Evolutionary conservation across 768 basidiomycete genomes (phyloP), one percentile per base, ranked within the genome.

Genomic region (Rhizopogon vinicolor): DNA sequence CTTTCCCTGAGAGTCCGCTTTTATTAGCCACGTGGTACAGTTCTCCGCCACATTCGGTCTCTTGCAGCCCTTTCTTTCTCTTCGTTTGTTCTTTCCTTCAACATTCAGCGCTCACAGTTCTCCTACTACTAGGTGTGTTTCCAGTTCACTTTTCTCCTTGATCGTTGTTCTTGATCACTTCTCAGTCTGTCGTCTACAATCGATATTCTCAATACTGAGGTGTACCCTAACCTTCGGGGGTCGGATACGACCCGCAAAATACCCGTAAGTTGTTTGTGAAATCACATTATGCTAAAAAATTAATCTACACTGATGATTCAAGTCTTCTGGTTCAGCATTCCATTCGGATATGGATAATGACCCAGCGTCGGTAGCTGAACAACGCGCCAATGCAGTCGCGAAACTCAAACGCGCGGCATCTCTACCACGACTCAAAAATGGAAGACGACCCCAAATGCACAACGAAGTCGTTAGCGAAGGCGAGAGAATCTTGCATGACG

Each of bases 391-490:
- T 53, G 90, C 93, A 10, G 87, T 96, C 45, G 91, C 91, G 44
- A 93, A 87, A 74, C 83, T 97, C 60, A 93, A 89, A 73, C 85
- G 94, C 62, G 93, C 94, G 42, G 91, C 93, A 53, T 95, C 93
- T 14, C 72, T 96, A 29, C 94, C 93, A 39, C 80, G 93, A 58
- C 91, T 91, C 86, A 93, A 93, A 69, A 89, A 93, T 69, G 93
- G 93, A 7, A 75, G 93, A 53, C 78, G 93, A 42, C 93, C 92
- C 0, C 90, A 87, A 46, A 91, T 91, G 89, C 90, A 89, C 64
- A 76, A 82, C 60, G 89, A 90, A 61, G 87, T 84, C 18, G 83
- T 91, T 50, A 91, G 89, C 64, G 90, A 92, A 68, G 88, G 90
- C 9, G 90, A 92, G 70, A 85, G 79, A 67, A 73, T 70, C 45